Evolutionary conservation across 805 yeast genomes (phyloP), one percentile per base, ranked within the genome.

Genomic region (Babjeviella inositovora): DNA sequence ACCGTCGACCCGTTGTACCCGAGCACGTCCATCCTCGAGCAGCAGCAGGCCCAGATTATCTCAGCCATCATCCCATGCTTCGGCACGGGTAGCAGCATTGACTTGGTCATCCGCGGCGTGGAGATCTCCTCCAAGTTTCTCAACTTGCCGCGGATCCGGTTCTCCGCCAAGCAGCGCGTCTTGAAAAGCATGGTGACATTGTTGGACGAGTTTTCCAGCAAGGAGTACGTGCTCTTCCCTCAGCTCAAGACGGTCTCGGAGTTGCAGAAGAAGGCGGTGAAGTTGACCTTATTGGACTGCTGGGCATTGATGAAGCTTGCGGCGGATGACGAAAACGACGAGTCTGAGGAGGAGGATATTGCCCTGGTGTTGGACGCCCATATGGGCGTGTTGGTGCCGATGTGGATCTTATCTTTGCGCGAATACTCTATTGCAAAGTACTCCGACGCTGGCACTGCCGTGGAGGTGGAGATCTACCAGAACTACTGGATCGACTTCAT

Each of bases 41-140:
- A 85, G 45, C 93, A 79, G 38, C 95, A 90, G 37, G 97, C 97
- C 0, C 95, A 82, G 35, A 80, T 90, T 7, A 73, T 80, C 7
- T 74, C 93, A 28, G 93, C 97, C 0, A 56, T 87, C 26, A 64
- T 82, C 23, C 94, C 96, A 0, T 81, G 93, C 7, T 87, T 90
- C 47, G 62, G 62, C 16, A 53, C 62, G 3, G 85, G 72, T 11
- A 72, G 84, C 27, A 71, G 75, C 8, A 68, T 92, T 2, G 62
- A 63, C 17, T 61, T 82, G 1, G 84, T 87, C 2, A 65, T 79
- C 12, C 65, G 64, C 25, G 94, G 95, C 0, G 63, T 87, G 17
- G 65, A 66, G 19, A 76, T 84, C 2, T 68, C 79, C 17, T 84
- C 93, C 0, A 71, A 70, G 26, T 71, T 87, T 36, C 57, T 85